These are phyloP conservation scores for Hondaea fermentalgiana DNA, from an alignment of 108 stramenopile genomes.

Conservation along the genomic window DNA sequence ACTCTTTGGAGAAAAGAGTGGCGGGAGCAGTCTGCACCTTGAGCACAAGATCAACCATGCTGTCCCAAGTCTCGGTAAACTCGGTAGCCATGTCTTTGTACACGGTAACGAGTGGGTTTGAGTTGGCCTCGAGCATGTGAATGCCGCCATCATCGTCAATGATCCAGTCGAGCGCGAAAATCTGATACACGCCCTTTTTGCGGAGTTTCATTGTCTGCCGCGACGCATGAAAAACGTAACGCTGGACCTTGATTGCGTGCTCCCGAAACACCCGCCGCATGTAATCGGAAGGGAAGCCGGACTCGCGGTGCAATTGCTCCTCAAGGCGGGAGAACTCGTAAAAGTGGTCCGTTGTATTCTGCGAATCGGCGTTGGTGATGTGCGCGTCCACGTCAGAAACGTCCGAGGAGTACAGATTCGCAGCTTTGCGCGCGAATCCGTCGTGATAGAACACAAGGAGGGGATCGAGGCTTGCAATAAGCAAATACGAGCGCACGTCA, in stretches of 20 bases:
- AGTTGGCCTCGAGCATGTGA: conserved; percentile 16
- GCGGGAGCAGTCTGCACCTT: background rate
- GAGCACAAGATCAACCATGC: background rate
- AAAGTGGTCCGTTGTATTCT: background rate
- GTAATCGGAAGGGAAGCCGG: background rate
- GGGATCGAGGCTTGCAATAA: background rate
- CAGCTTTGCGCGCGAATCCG: conserved; percentile 1
- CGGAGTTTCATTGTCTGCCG: background rate
- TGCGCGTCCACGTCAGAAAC: background rate
- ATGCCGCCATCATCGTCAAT: background rate
- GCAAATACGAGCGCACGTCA: background rate
- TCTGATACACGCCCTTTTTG: conserved; percentile 6
- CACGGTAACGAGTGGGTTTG: background rate
- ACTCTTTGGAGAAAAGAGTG: background rate
- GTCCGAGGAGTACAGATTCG: background rate
- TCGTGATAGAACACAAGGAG: conserved; percentile 7
- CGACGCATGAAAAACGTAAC: background rate
- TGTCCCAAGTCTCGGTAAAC: conserved; percentile 18
- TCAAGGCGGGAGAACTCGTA: background rate
- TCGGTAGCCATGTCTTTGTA: background rate
- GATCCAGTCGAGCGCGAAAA: conserved; percentile 12
- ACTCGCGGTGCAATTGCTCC: background rate
- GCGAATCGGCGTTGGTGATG: background rate
- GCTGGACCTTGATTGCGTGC: background rate
- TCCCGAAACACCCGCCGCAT: background rate